A percentile compares a stretch with the other conserved stretches of the same genome.
Conservation (phyloP, 2,329 filamentous ascomycete genomes). For the Elsinoe australis region DNA sequence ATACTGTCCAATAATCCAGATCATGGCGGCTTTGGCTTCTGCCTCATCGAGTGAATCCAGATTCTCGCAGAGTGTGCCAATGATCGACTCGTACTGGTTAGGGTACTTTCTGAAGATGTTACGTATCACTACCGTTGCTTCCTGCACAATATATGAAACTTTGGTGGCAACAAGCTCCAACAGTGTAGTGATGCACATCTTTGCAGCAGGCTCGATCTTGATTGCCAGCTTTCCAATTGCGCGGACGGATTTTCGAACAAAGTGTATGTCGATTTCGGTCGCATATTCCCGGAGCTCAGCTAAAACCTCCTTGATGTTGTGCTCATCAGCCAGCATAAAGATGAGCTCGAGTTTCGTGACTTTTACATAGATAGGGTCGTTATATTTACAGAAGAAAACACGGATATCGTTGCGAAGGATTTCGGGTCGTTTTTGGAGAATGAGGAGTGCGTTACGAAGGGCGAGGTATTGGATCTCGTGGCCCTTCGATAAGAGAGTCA, state of each 20-base stretch:
- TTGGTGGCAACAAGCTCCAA: conserved; percentile 95
- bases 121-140: conserved; percentile 95
- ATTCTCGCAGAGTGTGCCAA: conserved; percentile 89
- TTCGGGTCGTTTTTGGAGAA: conserved; percentile 85
- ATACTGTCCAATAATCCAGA: conserved; percentile 99
- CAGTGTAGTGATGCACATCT: conserved; percentile 83
- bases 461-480: conserved; percentile 98
- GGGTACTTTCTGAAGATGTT: conserved; percentile 99
- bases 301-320: conserved; percentile 90
- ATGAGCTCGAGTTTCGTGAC: conserved; percentile 98
- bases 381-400: conserved; percentile 99
- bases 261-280: conserved; percentile 97
- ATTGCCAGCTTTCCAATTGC: conserved; percentile 97
- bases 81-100: conserved; percentile 97
- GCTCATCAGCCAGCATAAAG: conserved; percentile 94
- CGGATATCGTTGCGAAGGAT: conserved; percentile 93
- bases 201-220: conserved; percentile 92
- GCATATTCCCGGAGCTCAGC: conserved; percentile 88
- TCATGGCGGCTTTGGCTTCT: conserved; percentile 96
- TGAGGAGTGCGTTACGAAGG: conserved; percentile 84
- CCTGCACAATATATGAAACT: conserved; percentile 96
- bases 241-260: conserved; percentile 93
- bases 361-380: conserved; percentile 98
- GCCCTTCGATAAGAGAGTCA: conserved; percentile 90
- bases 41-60: conserved; percentile 94